Percentiles rank a stretch among this genome's conserved stretches.
Conservation (phyloP, 768 basidiomycete species). For the Lactarius vividus region DNA sequence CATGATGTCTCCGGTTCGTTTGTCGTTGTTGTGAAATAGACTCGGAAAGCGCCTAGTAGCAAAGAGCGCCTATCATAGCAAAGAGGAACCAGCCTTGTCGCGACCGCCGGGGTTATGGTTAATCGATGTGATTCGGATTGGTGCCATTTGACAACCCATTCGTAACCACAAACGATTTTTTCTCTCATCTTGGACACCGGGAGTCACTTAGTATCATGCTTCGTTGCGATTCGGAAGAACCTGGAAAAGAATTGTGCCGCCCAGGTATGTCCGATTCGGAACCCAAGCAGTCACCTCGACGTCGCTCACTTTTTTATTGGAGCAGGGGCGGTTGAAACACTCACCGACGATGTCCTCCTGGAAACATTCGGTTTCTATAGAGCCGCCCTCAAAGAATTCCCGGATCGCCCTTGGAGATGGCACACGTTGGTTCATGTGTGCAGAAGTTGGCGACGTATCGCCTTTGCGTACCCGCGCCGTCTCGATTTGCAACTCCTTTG, state of each 20-base stretch:
- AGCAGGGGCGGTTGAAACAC: not conserved
- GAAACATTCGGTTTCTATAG: conserved; percentile 2
- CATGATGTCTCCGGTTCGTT: too few relatives aligned
- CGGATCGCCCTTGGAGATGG: not conserved
- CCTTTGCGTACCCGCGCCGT: not conserved
- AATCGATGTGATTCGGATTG: too few relatives aligned
- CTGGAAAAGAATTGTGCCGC: not conserved
- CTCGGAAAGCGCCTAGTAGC: not conserved
- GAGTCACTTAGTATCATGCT: not conserved
- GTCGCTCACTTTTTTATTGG: not conserved
- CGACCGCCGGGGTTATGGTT: too few relatives aligned
- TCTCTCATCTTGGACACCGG: too few relatives aligned
- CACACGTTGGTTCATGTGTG: not conserved
- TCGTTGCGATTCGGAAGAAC: not conserved
- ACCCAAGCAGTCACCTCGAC: not conserved
- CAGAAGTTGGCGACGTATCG: not conserved
- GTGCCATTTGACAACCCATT: too few relatives aligned
- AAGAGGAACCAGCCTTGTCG: too few relatives aligned
- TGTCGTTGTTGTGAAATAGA: not conserved
- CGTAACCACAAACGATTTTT: not conserved
- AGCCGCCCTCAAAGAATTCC: not conserved
- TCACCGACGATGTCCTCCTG: not conserved
- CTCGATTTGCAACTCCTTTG: not conserved
- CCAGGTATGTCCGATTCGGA: not conserved
- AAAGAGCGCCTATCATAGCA: too few relatives aligned